Evolutionary conservation across 345 rosid genomes (phyloP).

Genomic region (Zanthoxylum bungeanum): DNA sequence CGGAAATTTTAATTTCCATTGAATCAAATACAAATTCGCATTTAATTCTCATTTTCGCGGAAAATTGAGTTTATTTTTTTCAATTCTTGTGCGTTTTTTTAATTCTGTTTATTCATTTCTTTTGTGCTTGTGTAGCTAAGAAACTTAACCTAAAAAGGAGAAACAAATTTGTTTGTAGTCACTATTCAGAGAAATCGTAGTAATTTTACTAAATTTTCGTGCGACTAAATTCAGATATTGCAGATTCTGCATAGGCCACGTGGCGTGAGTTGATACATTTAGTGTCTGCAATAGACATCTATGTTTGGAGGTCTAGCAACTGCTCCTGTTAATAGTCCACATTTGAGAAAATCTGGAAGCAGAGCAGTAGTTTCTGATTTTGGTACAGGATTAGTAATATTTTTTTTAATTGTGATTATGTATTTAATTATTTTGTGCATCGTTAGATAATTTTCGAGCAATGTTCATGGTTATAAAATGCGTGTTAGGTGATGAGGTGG

Average conservation of each 20-base stretch:
- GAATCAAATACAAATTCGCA: background rate
- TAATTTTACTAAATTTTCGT: background rate
- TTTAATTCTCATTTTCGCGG: background rate
- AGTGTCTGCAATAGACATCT: constrained; percentile 22
- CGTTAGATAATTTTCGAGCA: background rate
- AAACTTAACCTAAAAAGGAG: background rate
- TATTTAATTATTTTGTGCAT: background rate
- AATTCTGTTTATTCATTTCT: background rate
- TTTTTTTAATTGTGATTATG: background rate
- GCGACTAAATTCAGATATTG: background rate
- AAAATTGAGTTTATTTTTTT: background rate
- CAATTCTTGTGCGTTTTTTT: background rate
- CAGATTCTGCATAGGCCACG: constrained; percentile 11
- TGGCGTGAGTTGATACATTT: background rate
- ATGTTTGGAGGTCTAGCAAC: constrained; percentile 71
- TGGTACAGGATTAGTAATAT: constrained; percentile 36
- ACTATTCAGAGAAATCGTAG: background rate
- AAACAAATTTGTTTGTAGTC: background rate
- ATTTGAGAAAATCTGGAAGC: constrained; percentile 87
- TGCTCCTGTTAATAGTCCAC: constrained; percentile 59
- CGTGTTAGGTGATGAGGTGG: constrained; percentile 45
- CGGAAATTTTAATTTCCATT: background rate
- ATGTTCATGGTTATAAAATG: constrained; percentile 13
- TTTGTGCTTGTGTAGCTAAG: background rate
- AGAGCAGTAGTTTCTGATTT: constrained; percentile 58